Percentiles rank a stretch among this genome's conserved stretches.
phyloP scores from a whole-genome alignment of 1,284 basidiomycete genomes.

The Papiliotrema terrestris region DNA sequence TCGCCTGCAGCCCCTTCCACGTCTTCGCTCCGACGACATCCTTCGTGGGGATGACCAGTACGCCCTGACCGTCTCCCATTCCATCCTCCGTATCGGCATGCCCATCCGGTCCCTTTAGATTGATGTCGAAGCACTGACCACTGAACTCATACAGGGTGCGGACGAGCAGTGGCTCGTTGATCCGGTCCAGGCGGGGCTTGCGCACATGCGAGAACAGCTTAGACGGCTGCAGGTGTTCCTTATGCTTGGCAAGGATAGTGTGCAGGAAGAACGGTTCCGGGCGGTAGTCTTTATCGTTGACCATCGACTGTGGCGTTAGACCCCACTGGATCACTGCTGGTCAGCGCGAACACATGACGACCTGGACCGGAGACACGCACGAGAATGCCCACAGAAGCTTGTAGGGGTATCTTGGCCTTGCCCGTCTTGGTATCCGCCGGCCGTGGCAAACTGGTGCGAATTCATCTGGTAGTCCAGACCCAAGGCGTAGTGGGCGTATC shows the following conservation, averaged over 20 bases:
- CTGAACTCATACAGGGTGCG: conserved; percentile 45
- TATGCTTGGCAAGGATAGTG: conserved; percentile 51
- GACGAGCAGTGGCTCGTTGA: conserved; percentile 38
- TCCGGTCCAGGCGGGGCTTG: conserved; percentile 39
- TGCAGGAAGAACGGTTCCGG: conserved; percentile 51
- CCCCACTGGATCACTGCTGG: conserved; percentile 40
- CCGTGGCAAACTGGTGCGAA: conserved; percentile 45
- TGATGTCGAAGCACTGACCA: conserved; percentile 42
- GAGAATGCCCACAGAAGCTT: conserved; percentile 44
- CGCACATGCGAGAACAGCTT: conserved; percentile 44
- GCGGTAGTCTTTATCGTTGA: conserved; percentile 37
- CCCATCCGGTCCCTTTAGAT: conserved; percentile 45
- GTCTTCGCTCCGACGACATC: conserved; percentile 24
- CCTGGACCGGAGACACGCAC: conserved; percentile 10
- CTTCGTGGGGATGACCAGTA: conserved; percentile 26
- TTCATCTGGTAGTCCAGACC: conserved; percentile 48
- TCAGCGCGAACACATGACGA: not conserved
- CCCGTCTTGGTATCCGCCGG: conserved; percentile 40
- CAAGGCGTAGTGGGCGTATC: conserved; percentile 51
- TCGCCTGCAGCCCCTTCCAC: conserved; percentile 21
- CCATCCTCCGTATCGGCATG: conserved; percentile 26
- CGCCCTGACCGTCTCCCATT: conserved; percentile 43
- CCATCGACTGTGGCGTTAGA: conserved; percentile 40
- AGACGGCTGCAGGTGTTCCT: conserved; percentile 37
- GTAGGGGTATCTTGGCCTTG: conserved; percentile 25